Conservation (phyloP, 495 filamentous ascomycete species). For the Penicillium chermesinum region DNA sequence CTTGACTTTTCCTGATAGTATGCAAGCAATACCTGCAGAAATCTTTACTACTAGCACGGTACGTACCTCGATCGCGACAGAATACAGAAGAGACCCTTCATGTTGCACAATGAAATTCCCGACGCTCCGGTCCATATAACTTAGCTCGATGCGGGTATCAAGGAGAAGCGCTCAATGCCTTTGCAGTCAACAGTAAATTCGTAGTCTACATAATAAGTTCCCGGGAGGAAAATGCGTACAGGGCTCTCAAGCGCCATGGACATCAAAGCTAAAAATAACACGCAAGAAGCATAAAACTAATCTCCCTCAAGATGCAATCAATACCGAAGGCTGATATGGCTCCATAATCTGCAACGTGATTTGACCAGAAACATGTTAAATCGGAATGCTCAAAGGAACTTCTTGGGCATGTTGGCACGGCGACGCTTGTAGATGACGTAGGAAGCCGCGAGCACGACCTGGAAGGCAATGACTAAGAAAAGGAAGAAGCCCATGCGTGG, state of each 20-base stretch:
- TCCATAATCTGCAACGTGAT: background rate
- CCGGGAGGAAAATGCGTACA: conserved; percentile 9
- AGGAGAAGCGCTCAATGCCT: background rate
- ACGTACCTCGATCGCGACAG: too few species aligned
- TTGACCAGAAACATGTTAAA: background rate
- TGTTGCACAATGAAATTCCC: too few species aligned
- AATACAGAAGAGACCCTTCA: too few species aligned
- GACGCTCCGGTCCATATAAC: background rate
- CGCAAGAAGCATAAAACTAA: conserved; percentile 8
- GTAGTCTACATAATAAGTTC: conserved; percentile 19
- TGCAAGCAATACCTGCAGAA: too few species aligned
- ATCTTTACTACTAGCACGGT: too few species aligned
- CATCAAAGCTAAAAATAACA: conserved; percentile 15
- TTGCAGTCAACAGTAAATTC: conserved; percentile 7
- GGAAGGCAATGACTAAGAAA: conserved; percentile 68
- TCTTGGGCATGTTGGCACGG: conserved; percentile 75
- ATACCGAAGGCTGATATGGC: background rate
- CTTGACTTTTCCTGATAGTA: too few species aligned
- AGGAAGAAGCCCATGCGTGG: conserved; percentile 71
- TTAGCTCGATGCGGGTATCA: background rate
- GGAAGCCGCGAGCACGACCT: conserved; percentile 59
- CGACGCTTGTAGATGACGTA: conserved; percentile 82
- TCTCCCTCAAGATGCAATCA: background rate
- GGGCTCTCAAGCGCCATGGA: background rate
- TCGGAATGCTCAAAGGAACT: conserved; percentile 73